Percentiles rank a stretch among this genome's conserved stretches.
Conservation (phyloP, 2,329 filamentous ascomycete species). For the Ophiocordyceps sinensis region DNA sequence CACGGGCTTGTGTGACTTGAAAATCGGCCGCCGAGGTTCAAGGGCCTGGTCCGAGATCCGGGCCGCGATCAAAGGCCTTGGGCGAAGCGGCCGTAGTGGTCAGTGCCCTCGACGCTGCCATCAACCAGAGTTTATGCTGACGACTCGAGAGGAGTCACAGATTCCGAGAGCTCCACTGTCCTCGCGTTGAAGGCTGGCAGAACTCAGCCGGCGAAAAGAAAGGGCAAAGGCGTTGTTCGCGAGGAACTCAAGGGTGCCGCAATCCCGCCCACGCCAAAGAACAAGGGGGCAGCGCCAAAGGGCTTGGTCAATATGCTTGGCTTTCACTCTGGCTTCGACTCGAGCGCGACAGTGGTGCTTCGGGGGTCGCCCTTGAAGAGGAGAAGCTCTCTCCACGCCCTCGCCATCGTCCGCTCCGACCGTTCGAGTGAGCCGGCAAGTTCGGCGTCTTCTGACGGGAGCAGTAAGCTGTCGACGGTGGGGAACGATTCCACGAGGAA, state of each 20-base stretch:
- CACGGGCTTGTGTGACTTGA: slow-evolving; percentile 3
- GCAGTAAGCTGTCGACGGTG: slow-evolving; percentile 10
- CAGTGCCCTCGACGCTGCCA: slow-evolving; percentile 1
- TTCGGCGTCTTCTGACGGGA: slow-evolving; percentile 12
- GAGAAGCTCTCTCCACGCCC: slow-evolving; percentile 12
- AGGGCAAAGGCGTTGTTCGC: slow-evolving; percentile 3
- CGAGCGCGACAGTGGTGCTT: slow-evolving; percentile 15
- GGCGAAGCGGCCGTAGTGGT: slow-evolving; percentile 14
- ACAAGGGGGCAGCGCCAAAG: slow-evolving; percentile 9
- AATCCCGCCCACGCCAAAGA: slow-evolving; percentile 3
- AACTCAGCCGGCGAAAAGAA: neutral
- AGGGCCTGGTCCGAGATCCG: slow-evolving; percentile 21
- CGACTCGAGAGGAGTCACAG: slow-evolving; percentile 4
- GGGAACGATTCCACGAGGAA: slow-evolving; percentile 16
- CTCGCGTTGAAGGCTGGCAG: slow-evolving; percentile 5
- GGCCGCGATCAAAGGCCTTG: slow-evolving; percentile 17
- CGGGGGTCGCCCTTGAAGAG: slow-evolving; percentile 7
- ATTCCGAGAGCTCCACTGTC: slow-evolving; percentile 8
- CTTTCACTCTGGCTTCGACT: slow-evolving; percentile 9
- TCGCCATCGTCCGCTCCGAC: slow-evolving; percentile 6
- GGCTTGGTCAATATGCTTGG: slow-evolving; percentile 13
- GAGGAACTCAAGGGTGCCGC: neutral
- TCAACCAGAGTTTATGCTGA: too few species aligned
- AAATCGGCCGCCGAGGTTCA: slow-evolving; percentile 13
- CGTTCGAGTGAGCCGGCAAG: slow-evolving; percentile 9